Evolutionary conservation across 2,329 filamentous ascomycete genomes (phyloP).

Genomic region (Aspergillus sp.): DNA sequence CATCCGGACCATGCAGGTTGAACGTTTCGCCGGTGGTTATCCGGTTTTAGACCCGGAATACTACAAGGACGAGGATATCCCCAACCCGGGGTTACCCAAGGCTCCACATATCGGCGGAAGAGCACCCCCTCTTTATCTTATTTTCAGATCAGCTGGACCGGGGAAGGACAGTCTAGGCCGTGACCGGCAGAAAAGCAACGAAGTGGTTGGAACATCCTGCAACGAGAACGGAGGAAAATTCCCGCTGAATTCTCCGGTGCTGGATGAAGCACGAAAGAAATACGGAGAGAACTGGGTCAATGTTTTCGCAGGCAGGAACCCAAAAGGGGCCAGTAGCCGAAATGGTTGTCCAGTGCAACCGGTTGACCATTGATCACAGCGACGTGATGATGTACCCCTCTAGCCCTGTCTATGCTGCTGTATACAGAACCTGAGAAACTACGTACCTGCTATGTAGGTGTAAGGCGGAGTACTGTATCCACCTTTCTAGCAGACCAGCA

Average conservation of each 20-base stretch:
- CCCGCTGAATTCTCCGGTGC: conserved; percentile 24
- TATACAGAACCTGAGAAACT: conserved; percentile 1
- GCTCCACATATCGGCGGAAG: neutral
- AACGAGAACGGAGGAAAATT: conserved; percentile 17
- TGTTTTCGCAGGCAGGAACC: conserved; percentile 10
- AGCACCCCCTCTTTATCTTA: neutral
- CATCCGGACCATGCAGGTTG: neutral
- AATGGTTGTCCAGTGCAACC: neutral
- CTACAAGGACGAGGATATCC: neutral
- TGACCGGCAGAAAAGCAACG: conserved; percentile 16
- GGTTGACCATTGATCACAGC: neutral
- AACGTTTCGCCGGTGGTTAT: neutral
- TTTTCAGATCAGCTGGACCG: conserved; percentile 14
- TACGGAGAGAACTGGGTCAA: conserved; percentile 25
- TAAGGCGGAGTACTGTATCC: neutral
- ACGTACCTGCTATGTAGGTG: neutral
- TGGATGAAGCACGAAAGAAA: conserved; percentile 30
- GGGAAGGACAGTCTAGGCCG: conserved; percentile 16
- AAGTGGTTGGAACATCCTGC: conserved; percentile 19
- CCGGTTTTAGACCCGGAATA: neutral
- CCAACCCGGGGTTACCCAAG: conserved; percentile 5
- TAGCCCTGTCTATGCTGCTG: neutral
- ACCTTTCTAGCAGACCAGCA: neutral
- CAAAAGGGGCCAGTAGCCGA: conserved; percentile 2
- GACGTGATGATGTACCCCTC: neutral